Percentiles rank a stretch among this genome's conserved stretches.
phyloP scores from a whole-genome alignment of 495 filamentous ascomycete genomes.

The Glonium stellatum region DNA sequence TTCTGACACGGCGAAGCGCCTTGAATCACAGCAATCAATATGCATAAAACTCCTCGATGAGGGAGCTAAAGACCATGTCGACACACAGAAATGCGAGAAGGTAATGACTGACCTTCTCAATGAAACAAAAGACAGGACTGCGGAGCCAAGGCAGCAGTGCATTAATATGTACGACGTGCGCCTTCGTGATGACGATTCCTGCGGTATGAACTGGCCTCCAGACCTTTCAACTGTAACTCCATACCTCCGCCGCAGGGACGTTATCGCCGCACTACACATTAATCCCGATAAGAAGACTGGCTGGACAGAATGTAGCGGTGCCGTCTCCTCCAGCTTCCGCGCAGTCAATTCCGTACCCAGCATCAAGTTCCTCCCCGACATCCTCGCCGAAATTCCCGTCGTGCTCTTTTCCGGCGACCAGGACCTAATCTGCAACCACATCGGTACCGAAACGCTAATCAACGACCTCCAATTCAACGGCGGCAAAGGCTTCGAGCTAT shows the following conservation, averaged over 20 bases:
- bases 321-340: slow-evolving; percentile 63
- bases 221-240: slow-evolving; percentile 70
- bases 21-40: slow-evolving; percentile 64
- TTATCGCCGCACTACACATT: slow-evolving; percentile 72
- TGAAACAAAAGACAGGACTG: slow-evolving; percentile 43
- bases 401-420: slow-evolving; percentile 88
- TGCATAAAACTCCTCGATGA: slow-evolving; percentile 53
- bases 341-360: slow-evolving; percentile 63
- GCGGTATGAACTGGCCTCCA: slow-evolving; percentile 94
- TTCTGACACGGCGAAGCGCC: slow-evolving; percentile 52
- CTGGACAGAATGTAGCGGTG: slow-evolving; percentile 84
- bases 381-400: slow-evolving; percentile 68
- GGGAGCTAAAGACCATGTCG: slow-evolving; percentile 55
- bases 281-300: slow-evolving; percentile 72
- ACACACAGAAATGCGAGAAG: slow-evolving; percentile 60
- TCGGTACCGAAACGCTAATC: slow-evolving; percentile 88
- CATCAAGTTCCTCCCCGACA: slow-evolving; percentile 64
- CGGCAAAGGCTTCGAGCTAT: slow-evolving; percentile 81
- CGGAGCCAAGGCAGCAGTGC: slow-evolving; percentile 50
- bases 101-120: slow-evolving; percentile 64
- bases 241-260: slow-evolving; percentile 78
- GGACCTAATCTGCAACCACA: slow-evolving; percentile 94
- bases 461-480: slow-evolving; percentile 88
- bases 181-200: slow-evolving; percentile 63
- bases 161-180: slow-evolving; percentile 95